phyloP scores from a whole-genome alignment of 2,329 filamentous ascomycete species.

The Ceratocystis destructans region DNA sequence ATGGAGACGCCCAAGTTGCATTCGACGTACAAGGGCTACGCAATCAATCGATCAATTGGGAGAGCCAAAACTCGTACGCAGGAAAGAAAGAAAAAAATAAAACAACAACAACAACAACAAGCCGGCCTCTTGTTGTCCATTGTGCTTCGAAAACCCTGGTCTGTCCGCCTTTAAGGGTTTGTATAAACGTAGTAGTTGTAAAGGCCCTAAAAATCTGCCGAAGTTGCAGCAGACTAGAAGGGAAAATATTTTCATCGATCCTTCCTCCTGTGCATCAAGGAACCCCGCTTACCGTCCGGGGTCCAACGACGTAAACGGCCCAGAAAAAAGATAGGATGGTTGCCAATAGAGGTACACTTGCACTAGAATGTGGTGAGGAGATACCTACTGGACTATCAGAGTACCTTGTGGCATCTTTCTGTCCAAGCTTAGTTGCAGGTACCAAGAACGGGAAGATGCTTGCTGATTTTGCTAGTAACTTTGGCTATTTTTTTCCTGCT shows the following conservation, averaged over 20 bases:
- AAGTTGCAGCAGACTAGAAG: background rate
- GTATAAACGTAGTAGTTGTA: background rate
- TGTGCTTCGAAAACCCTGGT: background rate
- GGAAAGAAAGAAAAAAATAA: background rate
- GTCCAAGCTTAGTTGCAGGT: slow-evolving; percentile 1
- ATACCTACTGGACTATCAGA: background rate
- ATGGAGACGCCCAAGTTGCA: no score
- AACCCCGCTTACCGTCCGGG: slow-evolving; percentile 9
- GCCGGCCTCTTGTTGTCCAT: background rate
- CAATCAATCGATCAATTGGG: no score
- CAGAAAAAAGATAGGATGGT: background rate
- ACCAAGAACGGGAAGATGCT: slow-evolving; percentile 8
- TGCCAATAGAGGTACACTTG: background rate
- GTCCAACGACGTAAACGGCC: slow-evolving; percentile 1
- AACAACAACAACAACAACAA: background rate
- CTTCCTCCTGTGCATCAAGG: slow-evolving; percentile 3
- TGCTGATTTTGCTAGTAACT: background rate
- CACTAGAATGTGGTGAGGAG: slow-evolving; percentile 1
- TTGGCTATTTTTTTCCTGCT: slow-evolving; percentile 2
- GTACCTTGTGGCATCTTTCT: background rate
- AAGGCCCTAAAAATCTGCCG: background rate
- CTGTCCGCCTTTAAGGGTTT: background rate
- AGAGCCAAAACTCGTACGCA: background rate
- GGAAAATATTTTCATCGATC: slow-evolving; percentile 1
- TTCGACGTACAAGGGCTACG: no score